Conservation (phyloP, 805 yeast species). For the Candida orba region DNA sequence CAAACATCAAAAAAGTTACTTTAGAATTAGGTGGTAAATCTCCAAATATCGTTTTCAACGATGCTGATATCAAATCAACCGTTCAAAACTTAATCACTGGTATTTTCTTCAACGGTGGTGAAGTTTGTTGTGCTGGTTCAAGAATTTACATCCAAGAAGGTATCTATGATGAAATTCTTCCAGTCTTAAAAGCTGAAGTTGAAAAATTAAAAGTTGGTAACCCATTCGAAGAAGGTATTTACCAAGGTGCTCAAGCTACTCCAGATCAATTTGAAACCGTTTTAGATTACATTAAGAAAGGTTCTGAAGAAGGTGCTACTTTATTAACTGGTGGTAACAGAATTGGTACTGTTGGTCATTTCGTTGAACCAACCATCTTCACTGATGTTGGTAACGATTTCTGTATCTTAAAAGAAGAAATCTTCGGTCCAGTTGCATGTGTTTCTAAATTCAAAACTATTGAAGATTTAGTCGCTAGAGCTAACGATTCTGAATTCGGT, state of each 20-base stretch:
- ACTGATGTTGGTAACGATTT: constrained; percentile 57
- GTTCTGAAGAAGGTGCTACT: constrained; percentile 63
- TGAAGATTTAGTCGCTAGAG: constrained; percentile 60
- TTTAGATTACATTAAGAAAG: constrained; percentile 56
- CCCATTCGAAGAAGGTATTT: constrained; percentile 61
- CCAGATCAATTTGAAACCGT: constrained; percentile 63
- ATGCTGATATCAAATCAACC: constrained; percentile 48
- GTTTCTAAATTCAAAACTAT: constrained; percentile 57
- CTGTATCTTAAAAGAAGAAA: constrained; percentile 64
- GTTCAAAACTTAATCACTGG: constrained; percentile 50
- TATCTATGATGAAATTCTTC: constrained; percentile 55
- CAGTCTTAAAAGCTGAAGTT: constrained; percentile 50
- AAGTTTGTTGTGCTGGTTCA: constrained; percentile 78
- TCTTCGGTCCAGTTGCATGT: constrained; percentile 76
- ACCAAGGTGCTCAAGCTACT: constrained; percentile 77
- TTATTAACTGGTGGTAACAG: constrained; percentile 67
- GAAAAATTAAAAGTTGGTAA: constrained; percentile 63
- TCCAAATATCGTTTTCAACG: constrained; percentile 67
- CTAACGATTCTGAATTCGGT: constrained; percentile 69
- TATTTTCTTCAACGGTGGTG: constrained; percentile 76
- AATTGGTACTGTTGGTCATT: constrained; percentile 59
- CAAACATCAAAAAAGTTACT: constrained; percentile 73
- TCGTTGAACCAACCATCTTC: constrained; percentile 67
- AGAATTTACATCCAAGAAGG: constrained; percentile 71
- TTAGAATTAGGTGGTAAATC: constrained; percentile 83